Evolutionary conservation across 1,139 yeast species (phyloP).

Genomic region (Pichia cactophila): DNA sequence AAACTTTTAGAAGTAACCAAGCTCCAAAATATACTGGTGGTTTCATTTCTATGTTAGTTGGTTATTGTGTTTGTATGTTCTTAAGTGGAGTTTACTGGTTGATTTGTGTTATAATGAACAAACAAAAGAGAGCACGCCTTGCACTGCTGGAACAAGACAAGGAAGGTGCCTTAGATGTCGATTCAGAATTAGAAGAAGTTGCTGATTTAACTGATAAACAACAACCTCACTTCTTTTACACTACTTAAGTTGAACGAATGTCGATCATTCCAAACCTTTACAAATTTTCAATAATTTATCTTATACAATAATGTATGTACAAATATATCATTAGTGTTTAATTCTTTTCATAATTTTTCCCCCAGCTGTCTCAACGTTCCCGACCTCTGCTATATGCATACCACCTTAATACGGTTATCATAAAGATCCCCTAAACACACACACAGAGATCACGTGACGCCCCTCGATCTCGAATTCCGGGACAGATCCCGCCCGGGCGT

Average conservation of each 20-base stretch:
- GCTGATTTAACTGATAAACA: slow-evolving; percentile 6
- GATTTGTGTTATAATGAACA: slow-evolving; percentile 6
- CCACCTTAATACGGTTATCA: too few relatives aligned
- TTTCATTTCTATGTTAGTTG: slow-evolving; percentile 4
- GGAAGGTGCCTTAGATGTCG: slow-evolving; percentile 20
- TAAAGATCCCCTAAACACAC: too few relatives aligned
- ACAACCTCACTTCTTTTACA: slow-evolving; percentile 6
- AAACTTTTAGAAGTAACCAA: slow-evolving; percentile 35
- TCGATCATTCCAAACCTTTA: not conserved
- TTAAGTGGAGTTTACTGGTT: slow-evolving; percentile 8
- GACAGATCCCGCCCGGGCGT: not conserved
- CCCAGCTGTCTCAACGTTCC: too few relatives aligned
- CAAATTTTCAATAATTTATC: not conserved
- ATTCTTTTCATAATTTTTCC: not conserved
- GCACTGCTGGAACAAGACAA: slow-evolving; percentile 2
- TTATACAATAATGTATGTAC: not conserved
- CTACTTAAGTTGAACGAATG: slow-evolving; percentile 1
- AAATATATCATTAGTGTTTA: not conserved
- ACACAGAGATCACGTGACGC: too few relatives aligned
- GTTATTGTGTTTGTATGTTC: slow-evolving; percentile 4
- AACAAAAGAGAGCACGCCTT: slow-evolving; percentile 3
- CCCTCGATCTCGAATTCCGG: not conserved
- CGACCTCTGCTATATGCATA: too few relatives aligned
- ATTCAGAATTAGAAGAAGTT: slow-evolving; percentile 13
- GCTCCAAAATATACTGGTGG: slow-evolving; percentile 32